Conservation (phyloP, 2,329 filamentous ascomycete species). For the Raffaelea ambrosiae region DNA sequence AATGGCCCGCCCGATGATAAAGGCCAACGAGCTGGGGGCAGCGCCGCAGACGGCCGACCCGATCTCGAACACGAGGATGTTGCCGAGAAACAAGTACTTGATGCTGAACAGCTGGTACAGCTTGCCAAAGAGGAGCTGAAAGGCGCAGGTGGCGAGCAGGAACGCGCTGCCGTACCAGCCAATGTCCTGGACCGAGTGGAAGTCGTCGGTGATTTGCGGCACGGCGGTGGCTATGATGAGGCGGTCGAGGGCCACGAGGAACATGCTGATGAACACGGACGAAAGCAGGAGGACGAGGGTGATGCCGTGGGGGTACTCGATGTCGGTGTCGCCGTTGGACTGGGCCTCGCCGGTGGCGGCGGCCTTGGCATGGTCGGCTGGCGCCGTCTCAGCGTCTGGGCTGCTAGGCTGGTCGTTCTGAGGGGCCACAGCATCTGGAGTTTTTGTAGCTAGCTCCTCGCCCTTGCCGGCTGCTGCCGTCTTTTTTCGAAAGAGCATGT, state of each 20-base stretch:
- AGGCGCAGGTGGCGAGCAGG: constrained; percentile 14
- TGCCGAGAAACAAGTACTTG: constrained; percentile 28
- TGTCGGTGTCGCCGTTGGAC: constrained; percentile 5
- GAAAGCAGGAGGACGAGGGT: constrained; percentile 22
- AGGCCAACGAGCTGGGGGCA: constrained; percentile 36
- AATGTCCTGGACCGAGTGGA: constrained; percentile 14
- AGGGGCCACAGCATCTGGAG: no score
- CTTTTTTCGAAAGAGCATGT: no score
- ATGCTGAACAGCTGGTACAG: constrained; percentile 34
- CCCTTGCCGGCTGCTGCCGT: no score
- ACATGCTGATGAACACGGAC: constrained; percentile 27
- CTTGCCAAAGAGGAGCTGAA: constrained; percentile 37
- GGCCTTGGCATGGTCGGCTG: not conserved
- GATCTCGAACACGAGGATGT: constrained; percentile 43
- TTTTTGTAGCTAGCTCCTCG: no score
- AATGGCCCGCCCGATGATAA: constrained; percentile 46
- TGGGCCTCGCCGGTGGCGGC: not conserved
- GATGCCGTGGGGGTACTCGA: constrained; percentile 24
- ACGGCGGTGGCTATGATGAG: constrained; percentile 30
- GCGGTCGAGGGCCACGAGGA: constrained; percentile 29
- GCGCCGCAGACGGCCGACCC: constrained; percentile 44
- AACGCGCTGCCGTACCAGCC: constrained; percentile 13
- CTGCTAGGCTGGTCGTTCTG: no score
- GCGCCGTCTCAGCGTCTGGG: not conserved
- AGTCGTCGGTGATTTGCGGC: constrained; percentile 14